Percentiles rank a stretch among this genome's conserved stretches.
Conservation (phyloP, 1,284 basidiomycete genomes). For the Sporisorium exsertum region DNA sequence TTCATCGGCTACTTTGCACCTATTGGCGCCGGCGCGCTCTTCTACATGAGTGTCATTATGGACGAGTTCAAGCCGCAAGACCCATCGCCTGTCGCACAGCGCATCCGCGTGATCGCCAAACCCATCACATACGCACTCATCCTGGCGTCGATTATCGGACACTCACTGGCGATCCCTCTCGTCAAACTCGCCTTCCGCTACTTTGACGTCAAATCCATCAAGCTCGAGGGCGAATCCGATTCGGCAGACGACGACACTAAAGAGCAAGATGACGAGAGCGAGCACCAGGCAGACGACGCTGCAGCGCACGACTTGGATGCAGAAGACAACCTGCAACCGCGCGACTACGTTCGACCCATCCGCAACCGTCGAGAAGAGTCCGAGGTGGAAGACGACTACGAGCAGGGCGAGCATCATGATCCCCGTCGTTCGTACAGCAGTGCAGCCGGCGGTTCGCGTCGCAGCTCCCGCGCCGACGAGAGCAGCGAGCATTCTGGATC, state of each 20-base stretch:
- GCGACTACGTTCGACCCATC: slow-evolving; percentile 27
- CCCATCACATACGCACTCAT: slow-evolving; percentile 59
- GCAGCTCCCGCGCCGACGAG: slow-evolving; percentile 25
- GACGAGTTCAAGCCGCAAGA: slow-evolving; percentile 52
- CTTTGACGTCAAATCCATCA: slow-evolving; percentile 48
- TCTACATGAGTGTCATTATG: slow-evolving; percentile 53
- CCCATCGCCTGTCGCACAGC: slow-evolving; percentile 19
- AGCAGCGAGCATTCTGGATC: slow-evolving; percentile 26
- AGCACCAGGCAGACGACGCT: neutral
- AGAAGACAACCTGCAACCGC: neutral
- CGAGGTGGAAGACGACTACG: slow-evolving; percentile 35
- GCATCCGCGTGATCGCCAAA: slow-evolving; percentile 55
- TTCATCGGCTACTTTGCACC: slow-evolving; percentile 71
- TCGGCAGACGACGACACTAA: slow-evolving; percentile 17
- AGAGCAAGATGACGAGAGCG: slow-evolving; percentile 9
- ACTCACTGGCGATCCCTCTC: slow-evolving; percentile 56
- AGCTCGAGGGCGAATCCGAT: slow-evolving; percentile 43
- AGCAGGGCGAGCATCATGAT: slow-evolving; percentile 34
- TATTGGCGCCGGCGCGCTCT: slow-evolving; percentile 70
- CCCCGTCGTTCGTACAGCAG: slow-evolving; percentile 15
- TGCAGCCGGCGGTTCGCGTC: slow-evolving; percentile 21
- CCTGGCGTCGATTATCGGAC: slow-evolving; percentile 52
- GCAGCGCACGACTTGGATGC: neutral
- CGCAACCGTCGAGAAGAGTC: slow-evolving; percentile 23
- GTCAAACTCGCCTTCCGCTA: slow-evolving; percentile 55